phyloP scores from a whole-genome alignment of 2,329 filamentous ascomycete genomes.

The Hymenoscyphus salicellus region DNA sequence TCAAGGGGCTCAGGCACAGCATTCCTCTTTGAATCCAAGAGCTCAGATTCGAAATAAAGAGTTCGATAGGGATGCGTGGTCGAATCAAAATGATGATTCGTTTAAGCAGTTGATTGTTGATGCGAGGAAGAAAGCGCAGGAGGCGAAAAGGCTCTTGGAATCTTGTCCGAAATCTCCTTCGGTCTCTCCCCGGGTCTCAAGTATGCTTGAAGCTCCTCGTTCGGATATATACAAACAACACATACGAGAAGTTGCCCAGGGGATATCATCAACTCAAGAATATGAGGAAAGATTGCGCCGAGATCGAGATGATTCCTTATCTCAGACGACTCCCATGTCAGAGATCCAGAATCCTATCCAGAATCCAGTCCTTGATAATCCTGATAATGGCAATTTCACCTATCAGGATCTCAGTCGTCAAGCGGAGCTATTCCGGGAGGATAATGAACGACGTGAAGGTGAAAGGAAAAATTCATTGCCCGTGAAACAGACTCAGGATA shows the following conservation, averaged over 20 bases:
- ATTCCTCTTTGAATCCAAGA: slow-evolving; percentile 40
- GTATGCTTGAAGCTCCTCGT: background rate
- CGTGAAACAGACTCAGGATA: background rate
- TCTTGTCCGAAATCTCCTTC: slow-evolving; percentile 10
- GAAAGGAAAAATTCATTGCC: background rate
- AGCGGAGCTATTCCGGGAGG: background rate
- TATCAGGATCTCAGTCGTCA: no score
- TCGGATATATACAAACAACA: background rate
- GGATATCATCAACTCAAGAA: no score
- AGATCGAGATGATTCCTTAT: no score
- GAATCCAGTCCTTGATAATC: no score
- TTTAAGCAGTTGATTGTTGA: slow-evolving; percentile 78
- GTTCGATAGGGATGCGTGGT: slow-evolving; percentile 79
- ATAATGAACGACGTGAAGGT: background rate
- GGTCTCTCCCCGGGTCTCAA: background rate
- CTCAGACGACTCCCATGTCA: no score
- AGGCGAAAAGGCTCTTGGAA: slow-evolving; percentile 8
- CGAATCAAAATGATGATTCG: slow-evolving; percentile 65
- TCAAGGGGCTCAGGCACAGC: slow-evolving; percentile 60
- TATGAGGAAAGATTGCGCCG: no score
- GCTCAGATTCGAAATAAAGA: slow-evolving; percentile 76
- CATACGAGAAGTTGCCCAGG: no score
- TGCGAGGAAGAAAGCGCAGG: slow-evolving; percentile 54
- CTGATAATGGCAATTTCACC: no score
- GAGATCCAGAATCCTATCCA: no score